These are phyloP conservation scores for Hanseniaspora gamundiae DNA, from an alignment of 1,139 yeast species.

Conservation along the genomic window DNA sequence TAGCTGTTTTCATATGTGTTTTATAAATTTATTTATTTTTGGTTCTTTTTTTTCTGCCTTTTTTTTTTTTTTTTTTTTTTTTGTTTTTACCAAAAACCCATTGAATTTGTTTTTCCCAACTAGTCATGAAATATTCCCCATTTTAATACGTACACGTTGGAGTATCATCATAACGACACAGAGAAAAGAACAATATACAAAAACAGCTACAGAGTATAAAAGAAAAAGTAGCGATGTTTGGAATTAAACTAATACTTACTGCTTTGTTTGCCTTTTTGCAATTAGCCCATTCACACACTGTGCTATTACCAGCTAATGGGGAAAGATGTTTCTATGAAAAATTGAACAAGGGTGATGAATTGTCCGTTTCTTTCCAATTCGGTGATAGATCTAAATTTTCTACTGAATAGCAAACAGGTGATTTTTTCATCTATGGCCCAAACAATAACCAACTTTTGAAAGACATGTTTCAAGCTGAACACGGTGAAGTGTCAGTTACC, in stretches of 20 bases:
- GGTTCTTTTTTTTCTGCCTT: not conserved
- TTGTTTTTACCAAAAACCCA: no score
- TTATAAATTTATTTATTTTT: no score
- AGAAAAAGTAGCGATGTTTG: not conserved
- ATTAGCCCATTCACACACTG: slow-evolving; percentile 46
- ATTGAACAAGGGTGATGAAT: slow-evolving; percentile 71
- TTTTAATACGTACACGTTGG: no score
- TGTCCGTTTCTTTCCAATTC: slow-evolving; percentile 84
- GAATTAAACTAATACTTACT: not conserved
- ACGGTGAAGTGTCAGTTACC: slow-evolving; percentile 65
- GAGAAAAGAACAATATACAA: not conserved
- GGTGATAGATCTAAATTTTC: slow-evolving; percentile 81
- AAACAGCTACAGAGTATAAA: not conserved
- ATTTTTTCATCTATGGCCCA: slow-evolving; percentile 42
- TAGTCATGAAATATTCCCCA: no score
- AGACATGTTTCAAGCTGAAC: slow-evolving; percentile 47
- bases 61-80: no score
- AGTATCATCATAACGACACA: not conserved
- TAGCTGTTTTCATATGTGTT: not conserved
- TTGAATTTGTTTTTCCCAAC: no score
- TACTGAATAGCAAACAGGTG: slow-evolving; percentile 65
- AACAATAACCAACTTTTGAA: slow-evolving; percentile 22
- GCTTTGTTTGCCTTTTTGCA: slow-evolving; percentile 2
- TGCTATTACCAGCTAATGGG: slow-evolving; percentile 72
- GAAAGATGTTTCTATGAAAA: slow-evolving; percentile 82